Percentiles rank a stretch among this genome's conserved stretches.
Conservation (phyloP, 805 yeast species). For the Wickerhamomyces pijperi region DNA sequence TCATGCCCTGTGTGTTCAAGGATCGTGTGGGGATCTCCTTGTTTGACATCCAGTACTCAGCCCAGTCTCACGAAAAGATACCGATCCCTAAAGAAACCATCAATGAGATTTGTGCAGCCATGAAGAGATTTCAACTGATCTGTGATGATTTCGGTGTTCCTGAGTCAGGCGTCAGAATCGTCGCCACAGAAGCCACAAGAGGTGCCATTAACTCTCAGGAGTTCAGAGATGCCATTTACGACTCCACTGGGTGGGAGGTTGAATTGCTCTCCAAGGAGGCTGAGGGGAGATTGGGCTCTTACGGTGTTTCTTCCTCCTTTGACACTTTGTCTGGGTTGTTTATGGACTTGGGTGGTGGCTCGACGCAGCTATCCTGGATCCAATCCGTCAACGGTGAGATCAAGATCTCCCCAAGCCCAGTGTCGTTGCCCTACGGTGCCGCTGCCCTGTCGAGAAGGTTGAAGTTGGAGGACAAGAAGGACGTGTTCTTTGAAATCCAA, state of each 20-base stretch:
- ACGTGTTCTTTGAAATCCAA: slow-evolving; percentile 41
- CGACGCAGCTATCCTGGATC: slow-evolving; percentile 63
- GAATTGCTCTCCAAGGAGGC: slow-evolving; percentile 47
- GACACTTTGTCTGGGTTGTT: slow-evolving; percentile 55
- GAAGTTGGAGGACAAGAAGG: slow-evolving; percentile 36
- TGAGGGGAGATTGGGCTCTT: slow-evolving; percentile 58
- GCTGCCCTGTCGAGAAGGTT: slow-evolving; percentile 52
- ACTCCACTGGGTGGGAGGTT: slow-evolving; percentile 60
- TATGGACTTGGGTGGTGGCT: slow-evolving; percentile 68
- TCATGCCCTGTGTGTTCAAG: slow-evolving; percentile 69
- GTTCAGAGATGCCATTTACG: slow-evolving; percentile 41
- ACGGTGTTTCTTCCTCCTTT: slow-evolving; percentile 67
- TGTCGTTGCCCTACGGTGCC: slow-evolving; percentile 64
- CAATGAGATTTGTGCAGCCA: slow-evolving; percentile 46
- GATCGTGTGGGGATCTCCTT: slow-evolving; percentile 63
- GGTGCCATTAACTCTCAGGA: slow-evolving; percentile 55
- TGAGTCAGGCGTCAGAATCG: slow-evolving; percentile 46
- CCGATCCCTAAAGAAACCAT: slow-evolving; percentile 52
- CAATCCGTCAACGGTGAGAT: slow-evolving; percentile 44
- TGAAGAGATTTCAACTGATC: slow-evolving; percentile 56
- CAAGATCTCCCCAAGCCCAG: slow-evolving; percentile 42
- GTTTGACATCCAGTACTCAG: slow-evolving; percentile 45
- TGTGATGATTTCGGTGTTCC: slow-evolving; percentile 70
- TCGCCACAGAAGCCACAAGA: slow-evolving; percentile 68
- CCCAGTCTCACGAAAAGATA: slow-evolving; percentile 27